Percentiles rank a stretch among this genome's conserved stretches.
Conservation (phyloP, 176 grass and related monocot genomes). For the Echinochloa phyllopogon region DNA sequence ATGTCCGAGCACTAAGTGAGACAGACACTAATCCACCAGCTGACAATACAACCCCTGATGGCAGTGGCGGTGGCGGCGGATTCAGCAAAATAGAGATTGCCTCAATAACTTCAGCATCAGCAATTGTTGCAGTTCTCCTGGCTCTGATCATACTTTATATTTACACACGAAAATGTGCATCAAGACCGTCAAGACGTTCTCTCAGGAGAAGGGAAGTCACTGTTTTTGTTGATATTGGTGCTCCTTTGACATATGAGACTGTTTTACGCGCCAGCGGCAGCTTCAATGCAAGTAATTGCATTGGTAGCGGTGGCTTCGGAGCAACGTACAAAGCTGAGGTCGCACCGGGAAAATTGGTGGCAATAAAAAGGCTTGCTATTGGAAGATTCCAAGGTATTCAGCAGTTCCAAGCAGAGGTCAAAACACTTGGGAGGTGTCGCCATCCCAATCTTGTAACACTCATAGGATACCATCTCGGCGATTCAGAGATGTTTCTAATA, state of each 20-base stretch:
- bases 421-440: constrained; percentile 79
- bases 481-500: constrained; percentile 96
- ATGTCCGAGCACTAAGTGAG: constrained; percentile 40
- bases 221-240: constrained; percentile 86
- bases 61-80: constrained; percentile 34
- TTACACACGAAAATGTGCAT: constrained; percentile 81
- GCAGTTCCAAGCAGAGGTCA: constrained; percentile 93
- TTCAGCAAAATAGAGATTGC: constrained; percentile 98
- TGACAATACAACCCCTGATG: constrained; percentile 38
- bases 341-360: constrained; percentile 83
- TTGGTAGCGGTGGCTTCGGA: constrained; percentile 94
- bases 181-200: constrained; percentile 55
- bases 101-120: constrained; percentile 88
- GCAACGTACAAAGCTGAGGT: constrained; percentile 98
- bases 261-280: constrained; percentile 75
- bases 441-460: constrained; percentile 93
- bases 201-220: constrained; percentile 72
- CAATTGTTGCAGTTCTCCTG: constrained; percentile 90
- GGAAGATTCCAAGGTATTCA: constrained; percentile 92
- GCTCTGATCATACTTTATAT: constrained; percentile 82
- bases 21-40: constrained; percentile 39
- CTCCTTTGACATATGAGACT: constrained; percentile 79
- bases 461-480: constrained; percentile 79
- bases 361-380: constrained; percentile 90
- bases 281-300: constrained; percentile 95